Evolutionary conservation across 768 basidiomycete genomes (phyloP), one percentile per base, ranked within the genome.

Genomic region (Rubroboletus pulcherrimus): DNA sequence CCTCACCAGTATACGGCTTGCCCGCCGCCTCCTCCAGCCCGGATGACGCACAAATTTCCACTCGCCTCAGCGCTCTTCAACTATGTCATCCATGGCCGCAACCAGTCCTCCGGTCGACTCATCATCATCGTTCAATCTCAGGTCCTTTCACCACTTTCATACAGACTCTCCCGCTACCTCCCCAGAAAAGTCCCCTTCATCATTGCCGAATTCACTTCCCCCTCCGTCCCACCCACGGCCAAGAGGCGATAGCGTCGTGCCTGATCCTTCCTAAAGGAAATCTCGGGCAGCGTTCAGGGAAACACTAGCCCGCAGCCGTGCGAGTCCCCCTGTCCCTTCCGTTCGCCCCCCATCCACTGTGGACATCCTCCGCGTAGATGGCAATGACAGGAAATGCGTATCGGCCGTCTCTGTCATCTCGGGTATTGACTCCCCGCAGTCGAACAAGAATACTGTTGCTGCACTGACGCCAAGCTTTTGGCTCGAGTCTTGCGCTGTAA

Each of bases 221-320:
- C 73, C 2, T 5, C 71, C 75, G 12, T 73, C 66, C 10, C 64
- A 63, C 10, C 65, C 79, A 19, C 79, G 84, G 2, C 80, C 82
- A 15, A 78, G 87, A 60, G 81, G 77, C 19, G 73, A 75, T 42
- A 86, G 85, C 67, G 63, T 76, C 56, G 78, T 80, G 17, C 85
- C 85, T 4, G 85, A 88, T 41, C 74, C 82, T 4, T 83, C 84
- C 2, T 87, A 89, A 57, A 80, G 87, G 52, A 90, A 91, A 29
- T 87, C 86, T 10, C 85, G 90, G 26, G 87, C 87, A 3, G 88
- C 26, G 1, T 91, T 91, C 66, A 81, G 85, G 51, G 88, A 89
- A 74, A 86, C 81, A 21, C 86, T 88, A 53, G 85, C 87, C 4
- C 74, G 87, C 42, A 76, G 83, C 59, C 68, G 75, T 24, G 77